Evolutionary conservation across 176 grass and related monocot genomes (phyloP).

Genomic region (Dendrocalamus sinicus): DNA sequence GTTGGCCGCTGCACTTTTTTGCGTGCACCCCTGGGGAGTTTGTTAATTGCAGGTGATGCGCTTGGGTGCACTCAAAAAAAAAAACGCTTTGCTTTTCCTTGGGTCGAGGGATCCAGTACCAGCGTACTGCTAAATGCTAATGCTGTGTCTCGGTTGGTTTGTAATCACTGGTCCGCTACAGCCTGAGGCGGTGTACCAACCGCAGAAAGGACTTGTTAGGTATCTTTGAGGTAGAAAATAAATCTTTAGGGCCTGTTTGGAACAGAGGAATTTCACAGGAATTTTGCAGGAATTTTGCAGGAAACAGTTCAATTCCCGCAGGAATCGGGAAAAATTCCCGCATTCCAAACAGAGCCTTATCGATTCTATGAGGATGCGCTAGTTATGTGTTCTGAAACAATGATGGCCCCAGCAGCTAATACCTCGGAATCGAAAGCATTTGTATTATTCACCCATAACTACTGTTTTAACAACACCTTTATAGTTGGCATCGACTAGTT

Average conservation of each 20-base stretch:
- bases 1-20: background rate
- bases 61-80: background rate
- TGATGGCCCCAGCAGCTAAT: background rate
- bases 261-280: too few relatives aligned
- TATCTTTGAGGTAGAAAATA: background rate
- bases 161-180: background rate
- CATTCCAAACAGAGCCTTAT: too few relatives aligned
- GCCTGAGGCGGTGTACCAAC: background rate
- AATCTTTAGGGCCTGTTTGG: too few relatives aligned
- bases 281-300: too few relatives aligned
- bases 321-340: too few relatives aligned
- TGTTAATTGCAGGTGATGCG: background rate
- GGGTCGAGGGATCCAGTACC: background rate
- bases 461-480: too few relatives aligned
- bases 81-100: conserved; percentile 23
- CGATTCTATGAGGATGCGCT: background rate
- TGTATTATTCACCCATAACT: too few relatives aligned
- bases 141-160: background rate
- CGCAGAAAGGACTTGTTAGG: background rate
- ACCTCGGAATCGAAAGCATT: background rate
- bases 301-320: too few relatives aligned
- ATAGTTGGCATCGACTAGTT: too few relatives aligned
- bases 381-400: background rate
- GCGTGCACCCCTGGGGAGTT: background rate
- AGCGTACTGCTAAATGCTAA: background rate